Percentiles rank a stretch among this genome's conserved stretches.
Conservation (phyloP, 306 rosid species). For the Rubus idaeus region DNA sequence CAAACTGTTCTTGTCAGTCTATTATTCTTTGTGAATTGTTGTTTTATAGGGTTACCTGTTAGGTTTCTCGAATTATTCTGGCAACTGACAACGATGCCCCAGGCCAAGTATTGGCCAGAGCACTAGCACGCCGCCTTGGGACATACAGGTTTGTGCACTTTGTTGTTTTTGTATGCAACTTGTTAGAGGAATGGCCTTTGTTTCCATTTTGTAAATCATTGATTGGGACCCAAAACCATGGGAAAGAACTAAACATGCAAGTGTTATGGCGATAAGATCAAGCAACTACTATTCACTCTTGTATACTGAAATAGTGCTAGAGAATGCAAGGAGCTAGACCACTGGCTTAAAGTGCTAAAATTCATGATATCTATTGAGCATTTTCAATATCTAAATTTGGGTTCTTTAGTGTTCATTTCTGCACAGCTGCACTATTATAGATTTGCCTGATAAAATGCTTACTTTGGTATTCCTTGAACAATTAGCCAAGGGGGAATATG, state of each 20-base stretch:
- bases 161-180: background rate
- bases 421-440: background rate
- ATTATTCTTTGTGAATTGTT: background rate
- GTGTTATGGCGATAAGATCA: background rate
- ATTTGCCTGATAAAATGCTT: background rate
- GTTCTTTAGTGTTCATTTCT: background rate
- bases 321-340: background rate
- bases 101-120: conserved; percentile 53
- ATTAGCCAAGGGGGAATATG: background rate
- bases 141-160: conserved; percentile 32
- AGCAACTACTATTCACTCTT: background rate
- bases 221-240: background rate
- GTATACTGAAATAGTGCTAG: background rate
- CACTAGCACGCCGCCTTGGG: conserved; percentile 53
- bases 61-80: conserved; percentile 50
- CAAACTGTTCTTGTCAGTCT: conserved; percentile 8
- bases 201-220: background rate
- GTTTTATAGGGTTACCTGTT: background rate
- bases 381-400: background rate
- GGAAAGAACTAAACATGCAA: background rate
- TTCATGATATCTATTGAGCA: background rate
- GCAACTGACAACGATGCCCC: conserved; percentile 50
- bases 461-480: background rate
- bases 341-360: background rate
- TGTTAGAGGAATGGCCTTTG: background rate